phyloP scores from a whole-genome alignment of 1,284 basidiomycete species.

The Ustilago trichophora region DNA sequence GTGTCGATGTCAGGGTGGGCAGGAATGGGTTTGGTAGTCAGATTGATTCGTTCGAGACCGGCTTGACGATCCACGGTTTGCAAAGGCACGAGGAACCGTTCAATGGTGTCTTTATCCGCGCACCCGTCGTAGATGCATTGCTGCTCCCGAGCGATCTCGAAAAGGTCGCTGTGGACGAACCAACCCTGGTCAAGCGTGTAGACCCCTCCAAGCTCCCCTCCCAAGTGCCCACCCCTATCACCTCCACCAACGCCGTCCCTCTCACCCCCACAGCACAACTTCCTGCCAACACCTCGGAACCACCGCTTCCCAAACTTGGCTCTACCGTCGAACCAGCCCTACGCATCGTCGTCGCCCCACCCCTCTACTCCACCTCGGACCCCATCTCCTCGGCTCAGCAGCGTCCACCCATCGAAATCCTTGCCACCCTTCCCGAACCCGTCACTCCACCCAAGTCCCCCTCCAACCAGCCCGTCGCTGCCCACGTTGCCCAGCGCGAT shows the following conservation, averaged over 20 bases:
- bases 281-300: slow-evolving; percentile 9
- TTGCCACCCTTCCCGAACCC: slow-evolving; percentile 77
- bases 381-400: slow-evolving; percentile 19
- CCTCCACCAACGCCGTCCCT: slow-evolving; percentile 13
- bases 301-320: slow-evolving; percentile 8
- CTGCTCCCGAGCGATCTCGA: slow-evolving; percentile 37
- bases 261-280: slow-evolving; percentile 12
- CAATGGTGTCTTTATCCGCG: slow-evolving; percentile 91
- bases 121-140: slow-evolving; percentile 73
- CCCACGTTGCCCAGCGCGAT: slow-evolving; percentile 17
- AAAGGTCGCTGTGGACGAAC: slow-evolving; percentile 38
- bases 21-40: slow-evolving; percentile 78
- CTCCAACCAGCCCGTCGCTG: slow-evolving; percentile 19
- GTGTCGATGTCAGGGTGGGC: slow-evolving; percentile 80
- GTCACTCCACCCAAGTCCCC: slow-evolving; percentile 67
- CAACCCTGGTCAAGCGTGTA: slow-evolving; percentile 34
- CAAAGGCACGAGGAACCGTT: slow-evolving; percentile 73
- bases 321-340: slow-evolving; percentile 16
- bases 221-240: slow-evolving; percentile 10
- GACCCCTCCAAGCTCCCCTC: slow-evolving; percentile 10
- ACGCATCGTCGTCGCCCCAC: slow-evolving; percentile 47
- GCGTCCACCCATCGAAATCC: slow-evolving; percentile 69
- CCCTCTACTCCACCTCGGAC: slow-evolving; percentile 38
- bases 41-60: slow-evolving; percentile 87
- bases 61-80: slow-evolving; percentile 76